A percentile compares a stretch with the other conserved stretches of the same genome.
These are phyloP conservation scores for Ogataea haglerorum DNA, from an alignment of 805 yeast genomes.

Conservation along the genomic window DNA sequence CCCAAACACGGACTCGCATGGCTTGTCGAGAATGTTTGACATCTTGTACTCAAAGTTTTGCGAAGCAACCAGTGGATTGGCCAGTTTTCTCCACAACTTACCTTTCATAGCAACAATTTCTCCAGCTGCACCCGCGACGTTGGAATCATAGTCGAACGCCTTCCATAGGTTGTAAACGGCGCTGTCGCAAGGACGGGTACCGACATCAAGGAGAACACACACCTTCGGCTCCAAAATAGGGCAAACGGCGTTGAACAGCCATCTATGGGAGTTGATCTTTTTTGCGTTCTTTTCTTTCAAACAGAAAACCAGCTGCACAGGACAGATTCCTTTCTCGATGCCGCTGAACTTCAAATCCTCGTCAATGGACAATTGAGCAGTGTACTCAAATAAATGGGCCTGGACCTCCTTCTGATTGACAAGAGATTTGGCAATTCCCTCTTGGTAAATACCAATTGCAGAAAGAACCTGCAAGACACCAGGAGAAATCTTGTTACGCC, in stretches of 20 bases:
- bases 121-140: slow-evolving; percentile 99
- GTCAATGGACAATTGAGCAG: slow-evolving; percentile 92
- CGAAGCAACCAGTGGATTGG: slow-evolving; percentile 92
- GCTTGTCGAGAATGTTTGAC: slow-evolving; percentile 95
- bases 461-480: slow-evolving; percentile 85
- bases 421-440: slow-evolving; percentile 91
- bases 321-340: slow-evolving; percentile 84
- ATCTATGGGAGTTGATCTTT: slow-evolving; percentile 94
- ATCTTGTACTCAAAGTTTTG: slow-evolving; percentile 96
- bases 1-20: slow-evolving; percentile 88
- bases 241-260: slow-evolving; percentile 95
- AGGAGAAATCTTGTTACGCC: slow-evolving; percentile 82
- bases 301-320: slow-evolving; percentile 91
- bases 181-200: slow-evolving; percentile 86
- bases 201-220: slow-evolving; percentile 89
- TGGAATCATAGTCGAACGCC: slow-evolving; percentile 92
- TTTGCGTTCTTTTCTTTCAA: slow-evolving; percentile 88
- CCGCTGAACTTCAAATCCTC: slow-evolving; percentile 87
- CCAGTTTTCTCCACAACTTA: slow-evolving; percentile 70
- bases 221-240: slow-evolving; percentile 91
- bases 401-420: slow-evolving; percentile 90
- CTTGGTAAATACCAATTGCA: slow-evolving; percentile 96
- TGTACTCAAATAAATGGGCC: slow-evolving; percentile 93
- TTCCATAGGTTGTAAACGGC: slow-evolving; percentile 96
- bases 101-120: slow-evolving; percentile 96